phyloP scores from a whole-genome alignment of 192 early-diverging fungal species.

The Gryganskiella cystojenkinii region DNA sequence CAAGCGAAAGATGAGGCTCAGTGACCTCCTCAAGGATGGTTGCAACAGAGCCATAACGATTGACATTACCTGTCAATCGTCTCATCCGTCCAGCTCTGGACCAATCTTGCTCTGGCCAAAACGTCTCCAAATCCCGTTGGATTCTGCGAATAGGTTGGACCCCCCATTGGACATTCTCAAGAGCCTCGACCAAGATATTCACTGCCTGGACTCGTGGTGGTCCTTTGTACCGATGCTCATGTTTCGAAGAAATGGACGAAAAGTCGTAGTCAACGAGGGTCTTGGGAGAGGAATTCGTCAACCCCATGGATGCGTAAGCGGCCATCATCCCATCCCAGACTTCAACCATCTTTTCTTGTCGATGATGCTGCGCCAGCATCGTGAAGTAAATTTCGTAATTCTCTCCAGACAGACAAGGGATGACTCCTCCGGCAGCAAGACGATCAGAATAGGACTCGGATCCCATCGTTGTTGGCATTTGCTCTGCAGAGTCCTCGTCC shows the following conservation, averaged over 20 bases:
- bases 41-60: too few species aligned
- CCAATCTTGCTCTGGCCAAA: conserved; percentile 18
- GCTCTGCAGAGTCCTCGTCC: too few species aligned
- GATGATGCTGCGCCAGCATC: conserved; percentile 41
- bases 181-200: conserved; percentile 24
- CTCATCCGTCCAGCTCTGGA: too few species aligned
- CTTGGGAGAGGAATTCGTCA: too few species aligned
- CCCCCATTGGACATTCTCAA: conserved; percentile 50
- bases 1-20: too few species aligned
- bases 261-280: neutral
- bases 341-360: conserved; percentile 34
- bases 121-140: conserved; percentile 13
- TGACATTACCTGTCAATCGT: too few species aligned
- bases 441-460: too few species aligned
- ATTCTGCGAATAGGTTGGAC: conserved; percentile 29
- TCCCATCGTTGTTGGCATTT: too few species aligned
- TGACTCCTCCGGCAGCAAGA: too few species aligned
- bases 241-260: too few species aligned
- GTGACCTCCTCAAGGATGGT: too few species aligned
- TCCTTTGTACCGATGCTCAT: neutral
- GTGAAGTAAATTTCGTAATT: conserved; percentile 38
- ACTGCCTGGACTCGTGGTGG: conserved; percentile 18
- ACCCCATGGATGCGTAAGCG: neutral
- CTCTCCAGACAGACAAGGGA: conserved; percentile 8
- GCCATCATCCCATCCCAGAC: conserved; percentile 46